Evolutionary conservation across 495 filamentous ascomycete genomes (phyloP), one percentile per base, ranked within the genome.

Genomic region (Aspergillus conjunctus): DNA sequence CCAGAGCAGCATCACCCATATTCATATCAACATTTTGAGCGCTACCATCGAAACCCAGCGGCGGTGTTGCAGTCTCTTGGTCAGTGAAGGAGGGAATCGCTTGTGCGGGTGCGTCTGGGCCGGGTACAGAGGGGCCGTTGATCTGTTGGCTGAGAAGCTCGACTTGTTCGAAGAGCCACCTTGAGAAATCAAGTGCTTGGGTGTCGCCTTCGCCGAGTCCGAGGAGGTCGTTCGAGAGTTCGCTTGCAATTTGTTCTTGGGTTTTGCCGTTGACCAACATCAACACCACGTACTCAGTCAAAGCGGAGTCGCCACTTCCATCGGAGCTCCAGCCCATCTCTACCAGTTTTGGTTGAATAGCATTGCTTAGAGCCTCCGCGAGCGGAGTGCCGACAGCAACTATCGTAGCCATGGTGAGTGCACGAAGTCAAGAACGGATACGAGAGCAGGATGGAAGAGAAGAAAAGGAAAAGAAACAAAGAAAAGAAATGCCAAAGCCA

Each of bases 221-320:
- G 2, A 98, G 84, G 43, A 98, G 84, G 66, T 98, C 95, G 59
- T 88, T 90, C 9, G 92, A 88, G 12, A 98, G 86, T 70, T 98
- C 94, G 30, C 85, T 83, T 4, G 92, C 90, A 62, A 98, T 92
- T 66, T 96, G 88, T 46, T 91, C 85, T 69, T 94, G 87, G 7
- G 88, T 90, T 75, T 96, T 97, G 58, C 92, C 91, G 72, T 97
- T 97, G 58, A 88, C 91, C 31, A 98, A 83, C 93, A 97, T 98
- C 55, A 97, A 82, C 48, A 97, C 89, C 62, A 98, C 93, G 72
- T 97, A 98, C 75, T 98, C 94, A 44, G 91, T 88, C 58, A 98
- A 81, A 12, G 92, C 89, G 15, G 89, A 87, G 67, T 91, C 93
- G 68, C 93, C 91, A 62, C 83, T 81, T 58, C 86, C 88, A 44